phyloP scores from a whole-genome alignment of 345 rosid genomes.

The Draba incana region DNA sequence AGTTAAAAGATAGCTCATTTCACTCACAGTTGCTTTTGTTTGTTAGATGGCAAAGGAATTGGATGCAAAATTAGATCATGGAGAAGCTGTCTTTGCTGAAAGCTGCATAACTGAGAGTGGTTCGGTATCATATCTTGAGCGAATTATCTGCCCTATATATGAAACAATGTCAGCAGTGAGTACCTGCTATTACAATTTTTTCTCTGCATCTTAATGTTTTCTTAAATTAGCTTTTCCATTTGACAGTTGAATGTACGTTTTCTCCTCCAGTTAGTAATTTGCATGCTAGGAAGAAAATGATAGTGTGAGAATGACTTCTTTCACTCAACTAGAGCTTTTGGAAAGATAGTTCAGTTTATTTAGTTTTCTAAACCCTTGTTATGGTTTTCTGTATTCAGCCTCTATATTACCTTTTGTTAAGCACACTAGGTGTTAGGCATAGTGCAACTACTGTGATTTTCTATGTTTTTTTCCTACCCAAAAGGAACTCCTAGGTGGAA shows the following conservation, averaged over 20 bases:
- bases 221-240: slow-evolving; percentile 19
- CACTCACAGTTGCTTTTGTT: slow-evolving; percentile 26
- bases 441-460: slow-evolving; percentile 1
- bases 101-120: slow-evolving; percentile 66
- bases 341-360: slow-evolving; percentile 1
- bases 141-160: slow-evolving; percentile 80
- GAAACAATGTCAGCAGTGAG: slow-evolving; percentile 62
- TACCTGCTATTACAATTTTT: slow-evolving; percentile 28
- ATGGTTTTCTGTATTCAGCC: slow-evolving; percentile 11
- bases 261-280: slow-evolving; percentile 9
- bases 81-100: slow-evolving; percentile 66
- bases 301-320: slow-evolving; percentile 11
- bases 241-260: slow-evolving; percentile 4
- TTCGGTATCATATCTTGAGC: slow-evolving; percentile 79
- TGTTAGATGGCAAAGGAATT: slow-evolving; percentile 96
- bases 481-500: slow-evolving; percentile 3
- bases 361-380: slow-evolving; percentile 11
- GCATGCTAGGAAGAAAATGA: not conserved
- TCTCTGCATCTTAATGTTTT: slow-evolving; percentile 8
- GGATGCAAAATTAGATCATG: slow-evolving; percentile 90
- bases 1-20: slow-evolving; percentile 22
- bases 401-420: not conserved
- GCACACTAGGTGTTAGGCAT: too few species aligned
- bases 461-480: too few species aligned
- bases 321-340: slow-evolving; percentile 23